Evolutionary conservation across 2,329 filamentous ascomycete species (phyloP), one percentile per base, ranked within the genome.

Genomic region (Knoxdaviesia capensis): DNA sequence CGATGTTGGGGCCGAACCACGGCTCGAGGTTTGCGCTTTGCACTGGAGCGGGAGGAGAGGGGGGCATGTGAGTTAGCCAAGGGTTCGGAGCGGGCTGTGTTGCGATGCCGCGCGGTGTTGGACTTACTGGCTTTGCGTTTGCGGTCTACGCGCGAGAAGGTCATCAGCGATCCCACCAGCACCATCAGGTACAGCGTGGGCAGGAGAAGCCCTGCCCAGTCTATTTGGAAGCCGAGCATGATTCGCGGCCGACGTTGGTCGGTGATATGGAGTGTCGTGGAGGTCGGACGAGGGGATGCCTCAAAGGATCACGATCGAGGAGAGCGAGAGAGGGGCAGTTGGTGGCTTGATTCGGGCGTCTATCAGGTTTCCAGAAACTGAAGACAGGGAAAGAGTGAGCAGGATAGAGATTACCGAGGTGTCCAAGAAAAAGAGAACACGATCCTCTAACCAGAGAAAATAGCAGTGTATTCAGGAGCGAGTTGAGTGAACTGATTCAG

Each of bases 61-160:
- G 38, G 31, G 37, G 34, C 34, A 10, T 31, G 38, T 20, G 42
- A 41, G 46, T 50, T 48, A 49, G 46, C 28, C 10, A 37, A 31
- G 29, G 4, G 31, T 29, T 31, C 31, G 29, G 36, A 11, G 38
- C 30, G n/a, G 33, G 10, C 33, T 29, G 36, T 28, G 38, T 6
- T 30, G 32, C 32, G 43, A 41, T 46, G 49, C 47, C 49, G 47
- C 29, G 7, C 45, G 31, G 38, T 43, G 38, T 38, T 40, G 20
- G 41, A 69, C 74, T 47, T 65, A 84, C 80, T 65, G 51, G 82
- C 78, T 71, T 94, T 90, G 59, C 90, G 77, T 64, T 90, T 88
- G 53, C 88, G 79, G 62, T 96, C 96, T 48, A 96, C 75, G 44
- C 75, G 83, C 39, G 85, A 92, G 63, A 98, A 98, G 49, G 85